Evolutionary conservation across 345 rosid species (phyloP).

Genomic region (Linum usitatissimum): DNA sequence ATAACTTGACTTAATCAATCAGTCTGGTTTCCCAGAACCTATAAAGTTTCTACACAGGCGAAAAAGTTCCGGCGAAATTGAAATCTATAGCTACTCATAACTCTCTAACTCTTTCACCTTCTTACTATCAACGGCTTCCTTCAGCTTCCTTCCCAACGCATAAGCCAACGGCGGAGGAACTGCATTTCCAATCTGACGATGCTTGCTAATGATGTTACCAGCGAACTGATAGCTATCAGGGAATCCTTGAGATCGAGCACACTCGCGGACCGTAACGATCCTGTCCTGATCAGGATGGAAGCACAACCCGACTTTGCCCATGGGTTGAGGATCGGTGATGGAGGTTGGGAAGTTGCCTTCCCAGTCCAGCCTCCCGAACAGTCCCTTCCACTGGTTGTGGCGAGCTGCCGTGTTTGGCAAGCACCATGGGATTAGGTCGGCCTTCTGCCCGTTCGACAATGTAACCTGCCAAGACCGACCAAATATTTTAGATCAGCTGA

Average conservation of each 20-base stretch:
- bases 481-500: too few species aligned
- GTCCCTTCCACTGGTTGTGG: conserved; percentile 87
- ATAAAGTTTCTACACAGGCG: background rate
- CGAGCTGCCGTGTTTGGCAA: conserved; percentile 65
- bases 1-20: too few species aligned
- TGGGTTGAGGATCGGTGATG: conserved; percentile 78
- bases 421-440: conserved; percentile 66
- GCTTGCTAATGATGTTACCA: conserved; percentile 54
- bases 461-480: conserved; percentile 55
- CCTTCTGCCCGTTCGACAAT: conserved; percentile 53
- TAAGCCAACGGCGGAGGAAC: conserved; percentile 83
- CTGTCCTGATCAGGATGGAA: conserved; percentile 90
- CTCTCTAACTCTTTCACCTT: conserved; percentile 11
- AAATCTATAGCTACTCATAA: background rate
- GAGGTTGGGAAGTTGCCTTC: conserved; percentile 92
- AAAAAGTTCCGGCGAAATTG: background rate
- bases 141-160: conserved; percentile 74
- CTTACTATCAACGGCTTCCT: conserved; percentile 47
- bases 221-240: conserved; percentile 54
- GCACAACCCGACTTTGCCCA: conserved; percentile 95
- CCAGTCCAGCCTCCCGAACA: conserved; percentile 85
- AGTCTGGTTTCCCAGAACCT: too few species aligned
- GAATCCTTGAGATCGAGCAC: conserved; percentile 92
- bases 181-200: conserved; percentile 86
- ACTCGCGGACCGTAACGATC: conserved; percentile 76